A percentile compares a stretch with the other conserved stretches of the same genome.
These are phyloP conservation scores for Dentipellis fragilis DNA, from an alignment of 768 basidiomycete genomes.

Conservation along the genomic window DNA sequence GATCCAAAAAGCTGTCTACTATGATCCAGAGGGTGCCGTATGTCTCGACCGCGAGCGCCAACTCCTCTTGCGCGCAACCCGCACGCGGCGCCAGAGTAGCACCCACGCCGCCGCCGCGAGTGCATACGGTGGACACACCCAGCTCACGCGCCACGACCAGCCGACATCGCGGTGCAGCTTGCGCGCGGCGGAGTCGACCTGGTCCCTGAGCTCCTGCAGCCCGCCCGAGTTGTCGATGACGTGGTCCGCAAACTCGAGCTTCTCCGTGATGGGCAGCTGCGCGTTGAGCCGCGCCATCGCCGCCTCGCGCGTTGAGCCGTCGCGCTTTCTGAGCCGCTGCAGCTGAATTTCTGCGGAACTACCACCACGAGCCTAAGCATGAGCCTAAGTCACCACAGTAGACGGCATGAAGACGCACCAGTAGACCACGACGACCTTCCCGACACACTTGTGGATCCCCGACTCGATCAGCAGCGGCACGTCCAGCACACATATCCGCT, in stretches of 20 bases:
- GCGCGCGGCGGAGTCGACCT: slow-evolving; percentile 35
- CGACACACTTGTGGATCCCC: slow-evolving; percentile 76
- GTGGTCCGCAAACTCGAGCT: slow-evolving; percentile 75
- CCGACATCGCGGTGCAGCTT: slow-evolving; percentile 36
- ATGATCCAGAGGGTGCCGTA: neutral
- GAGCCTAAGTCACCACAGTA: neutral
- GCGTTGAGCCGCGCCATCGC: slow-evolving; percentile 69
- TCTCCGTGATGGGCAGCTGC: slow-evolving; percentile 71
- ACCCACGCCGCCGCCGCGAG: slow-evolving; percentile 36
- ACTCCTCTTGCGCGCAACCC: neutral
- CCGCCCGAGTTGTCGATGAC: slow-evolving; percentile 88
- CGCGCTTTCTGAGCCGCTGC: slow-evolving; percentile 70
- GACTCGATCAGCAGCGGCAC: slow-evolving; percentile 90
- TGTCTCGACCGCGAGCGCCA: neutral
- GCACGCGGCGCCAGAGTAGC: slow-evolving; percentile 25
- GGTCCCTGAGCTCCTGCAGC: slow-evolving; percentile 49
- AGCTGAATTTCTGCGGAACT: slow-evolving; percentile 82
- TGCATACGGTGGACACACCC: slow-evolving; percentile 48
- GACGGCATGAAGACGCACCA: slow-evolving; percentile 46
- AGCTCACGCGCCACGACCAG: slow-evolving; percentile 52
- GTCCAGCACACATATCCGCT: slow-evolving; percentile 76
- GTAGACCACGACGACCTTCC: slow-evolving; percentile 79
- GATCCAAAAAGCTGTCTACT: neutral
- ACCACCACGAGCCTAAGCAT: neutral
- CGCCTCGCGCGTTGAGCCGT: slow-evolving; percentile 51